Conservation (phyloP, 768 basidiomycete species). For the Hypholoma sublateritium region DNA sequence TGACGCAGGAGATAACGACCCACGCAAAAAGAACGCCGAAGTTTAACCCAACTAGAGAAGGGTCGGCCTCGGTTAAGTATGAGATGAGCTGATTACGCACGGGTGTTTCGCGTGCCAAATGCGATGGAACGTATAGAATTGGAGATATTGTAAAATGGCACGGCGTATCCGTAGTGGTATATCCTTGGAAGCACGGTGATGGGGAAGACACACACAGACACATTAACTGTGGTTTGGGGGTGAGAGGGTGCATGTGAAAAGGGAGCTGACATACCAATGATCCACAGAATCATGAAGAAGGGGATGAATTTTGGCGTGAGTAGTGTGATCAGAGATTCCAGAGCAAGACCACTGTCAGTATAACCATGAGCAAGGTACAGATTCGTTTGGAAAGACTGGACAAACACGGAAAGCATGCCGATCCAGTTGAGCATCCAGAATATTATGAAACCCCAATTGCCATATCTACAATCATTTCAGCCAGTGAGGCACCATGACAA, state of each 20-base stretch:
- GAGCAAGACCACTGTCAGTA: conserved; percentile 54
- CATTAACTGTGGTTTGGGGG: conserved; percentile 43
- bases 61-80: not conserved
- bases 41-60: conserved; percentile 52
- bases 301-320: conserved; percentile 57
- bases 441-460: conserved; percentile 53
- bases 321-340: conserved; percentile 62
- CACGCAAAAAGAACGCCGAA: conserved; percentile 61
- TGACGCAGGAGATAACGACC: conserved; percentile 53
- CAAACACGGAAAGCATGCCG: conserved; percentile 61
- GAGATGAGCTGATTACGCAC: conserved; percentile 34
- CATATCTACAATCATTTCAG: conserved; percentile 35
- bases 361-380: not conserved
- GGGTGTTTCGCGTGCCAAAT: conserved; percentile 63
- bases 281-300: conserved; percentile 69
- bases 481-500: not conserved
- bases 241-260: not conserved
- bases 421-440: conserved; percentile 74
- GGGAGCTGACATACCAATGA: conserved; percentile 46
- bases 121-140: conserved; percentile 57
- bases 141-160: conserved; percentile 73
- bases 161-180: conserved; percentile 67
- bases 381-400: conserved; percentile 1
- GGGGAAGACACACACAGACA: conserved; percentile 60
- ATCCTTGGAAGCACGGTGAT: conserved; percentile 56